Evolutionary conservation across 169 alveolate species (phyloP).

Genomic region (Plasmodium coatneyi): DNA sequence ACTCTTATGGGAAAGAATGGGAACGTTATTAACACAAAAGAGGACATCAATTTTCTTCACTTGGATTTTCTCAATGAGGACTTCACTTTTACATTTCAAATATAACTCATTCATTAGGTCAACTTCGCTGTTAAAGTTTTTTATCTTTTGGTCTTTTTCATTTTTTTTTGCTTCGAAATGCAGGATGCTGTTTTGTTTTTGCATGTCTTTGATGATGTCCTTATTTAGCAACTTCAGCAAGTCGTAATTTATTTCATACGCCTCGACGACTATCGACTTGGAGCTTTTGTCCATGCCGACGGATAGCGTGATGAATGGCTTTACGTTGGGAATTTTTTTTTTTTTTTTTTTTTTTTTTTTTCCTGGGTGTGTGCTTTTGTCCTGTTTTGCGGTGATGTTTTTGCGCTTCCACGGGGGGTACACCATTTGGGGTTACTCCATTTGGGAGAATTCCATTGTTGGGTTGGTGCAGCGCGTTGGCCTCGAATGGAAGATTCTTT

Average conservation of each 20-base stretch:
- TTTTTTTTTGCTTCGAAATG: slow-evolving; percentile 56
- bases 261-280: slow-evolving; percentile 59
- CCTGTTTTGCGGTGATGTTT: neutral
- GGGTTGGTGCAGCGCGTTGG: neutral
- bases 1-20: slow-evolving; percentile 67
- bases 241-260: slow-evolving; percentile 73
- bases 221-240: slow-evolving; percentile 40
- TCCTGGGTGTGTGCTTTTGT: neutral
- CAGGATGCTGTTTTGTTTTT: slow-evolving; percentile 63
- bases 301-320: slow-evolving; percentile 68
- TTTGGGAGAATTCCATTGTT: neutral
- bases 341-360: slow-evolving; percentile 60
- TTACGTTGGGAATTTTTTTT: slow-evolving; percentile 11
- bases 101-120: slow-evolving; percentile 73
- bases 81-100: slow-evolving; percentile 63
- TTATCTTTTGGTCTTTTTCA: slow-evolving; percentile 57
- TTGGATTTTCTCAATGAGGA: slow-evolving; percentile 57
- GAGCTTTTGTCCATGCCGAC: slow-evolving; percentile 65
- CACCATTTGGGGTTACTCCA: neutral
- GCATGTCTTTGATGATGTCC: slow-evolving; percentile 56
- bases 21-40: slow-evolving; percentile 70
- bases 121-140: slow-evolving; percentile 58
- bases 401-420: neutral
- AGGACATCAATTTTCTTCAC: slow-evolving; percentile 49
- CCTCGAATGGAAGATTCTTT: neutral